Base-by-base conservation (phyloP, 2,329 filamentous ascomycete genomes). In the Aspergillus unguis region DNA sequence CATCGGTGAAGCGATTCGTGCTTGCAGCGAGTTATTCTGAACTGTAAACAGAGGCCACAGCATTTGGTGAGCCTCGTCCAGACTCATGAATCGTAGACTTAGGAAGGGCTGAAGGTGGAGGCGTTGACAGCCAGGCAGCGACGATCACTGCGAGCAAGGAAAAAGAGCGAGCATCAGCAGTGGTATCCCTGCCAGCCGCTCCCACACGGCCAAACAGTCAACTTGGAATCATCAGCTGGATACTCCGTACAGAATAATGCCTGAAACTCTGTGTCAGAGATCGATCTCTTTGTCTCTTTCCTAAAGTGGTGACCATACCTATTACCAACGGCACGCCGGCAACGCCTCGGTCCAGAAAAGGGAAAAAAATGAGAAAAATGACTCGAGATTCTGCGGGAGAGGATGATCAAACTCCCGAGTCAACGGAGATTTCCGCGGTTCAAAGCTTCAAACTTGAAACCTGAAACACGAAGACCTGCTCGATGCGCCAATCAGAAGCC, bases 121-220 rank as follows among this genome's bases (percentile, higher is more conserved):
- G 45, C 35, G 29, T 25, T 32, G 47, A 55, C 56, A 53, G 58
- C 57, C 56, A 56, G 50, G 45, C 46, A 53, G 44, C 37, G 55
- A 52, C 56, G 59, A 61, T 61, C 56, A 60, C 28, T 57, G 53
- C 51, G 49, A 33, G 44, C 55, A 55, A 52, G 55, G 53, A 56
- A 56, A 17, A 55, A 61, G 58, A 57, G 49, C 44, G 40, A 36
- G 37, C 36, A 32, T 49, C 43, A 58, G 51, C 47, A 51, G 44
- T 50, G 41, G 48, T 42, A 58, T 58, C 56, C 52, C 52, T 58
- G 48, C 26, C 45, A 25, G 40, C 25, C 40, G 31, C n/a, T 17
- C 32, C 44, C 33, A 47, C 44, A 47, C 28, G 28, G 10, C 29
- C 32, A 4, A 26, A 36, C 32, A 9, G 17, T 26, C n/a, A 38